These are phyloP conservation scores for Oehlia diaphana DNA, from an alignment of 192 early-diverging fungal species.

Conservation along the genomic window DNA sequence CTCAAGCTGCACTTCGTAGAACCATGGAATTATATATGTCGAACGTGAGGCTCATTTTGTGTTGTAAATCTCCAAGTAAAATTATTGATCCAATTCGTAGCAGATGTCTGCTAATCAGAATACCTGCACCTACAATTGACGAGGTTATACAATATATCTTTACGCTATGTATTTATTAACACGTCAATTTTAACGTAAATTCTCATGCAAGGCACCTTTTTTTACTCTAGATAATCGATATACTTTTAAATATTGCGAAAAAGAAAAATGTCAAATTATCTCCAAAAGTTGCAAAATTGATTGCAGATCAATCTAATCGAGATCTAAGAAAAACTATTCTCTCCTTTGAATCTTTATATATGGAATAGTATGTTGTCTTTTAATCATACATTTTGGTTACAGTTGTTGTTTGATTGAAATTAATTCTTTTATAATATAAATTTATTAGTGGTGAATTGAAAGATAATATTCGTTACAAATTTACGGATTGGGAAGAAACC, in stretches of 20 bases:
- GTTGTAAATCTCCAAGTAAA: constrained; percentile 84
- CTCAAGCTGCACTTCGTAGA: constrained; percentile 93
- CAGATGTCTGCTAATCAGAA: constrained; percentile 86
- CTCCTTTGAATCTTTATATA: not conserved
- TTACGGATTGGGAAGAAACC: not conserved
- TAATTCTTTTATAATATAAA: not conserved
- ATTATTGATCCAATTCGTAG: constrained; percentile 93
- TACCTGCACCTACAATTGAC: constrained; percentile 74
- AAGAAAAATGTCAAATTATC: not conserved
- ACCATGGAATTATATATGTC: constrained; percentile 99
- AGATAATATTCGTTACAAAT: not conserved
- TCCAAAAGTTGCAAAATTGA: not conserved
- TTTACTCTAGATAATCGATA: not conserved
- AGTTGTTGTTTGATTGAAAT: not conserved
- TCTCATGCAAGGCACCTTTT: not conserved
- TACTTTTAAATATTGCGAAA: not conserved
- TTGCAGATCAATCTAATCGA: not conserved
- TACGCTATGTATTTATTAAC: not conserved
- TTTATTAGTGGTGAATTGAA: not conserved
- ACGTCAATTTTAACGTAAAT: not conserved
- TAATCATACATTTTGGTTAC: not conserved
- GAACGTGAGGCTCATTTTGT: constrained; percentile 91
- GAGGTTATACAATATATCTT: constrained; percentile 53
- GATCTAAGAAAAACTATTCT: not conserved
- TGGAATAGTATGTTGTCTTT: not conserved